Base-by-base conservation (phyloP, 106 monocot species). In the Dioscorea dumetorum region DNA sequence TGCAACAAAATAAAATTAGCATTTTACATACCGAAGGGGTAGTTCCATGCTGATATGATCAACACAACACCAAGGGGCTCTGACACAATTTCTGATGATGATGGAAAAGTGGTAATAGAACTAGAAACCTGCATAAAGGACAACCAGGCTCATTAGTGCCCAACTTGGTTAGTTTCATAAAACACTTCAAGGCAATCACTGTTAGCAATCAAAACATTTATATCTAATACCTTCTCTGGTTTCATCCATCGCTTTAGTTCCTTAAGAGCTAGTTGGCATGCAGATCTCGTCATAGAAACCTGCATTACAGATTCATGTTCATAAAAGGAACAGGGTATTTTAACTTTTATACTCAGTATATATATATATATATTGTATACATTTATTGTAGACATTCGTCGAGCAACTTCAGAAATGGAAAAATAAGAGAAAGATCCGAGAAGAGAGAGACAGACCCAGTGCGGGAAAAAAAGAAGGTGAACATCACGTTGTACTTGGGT, bases 31-130 rank as follows among this genome's bases (percentile, higher is more conserved):
- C 95, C 58, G 48, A 95, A 88, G 33, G 95, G 95, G 57, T 80
- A 95, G 65, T 95, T 95, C 95, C 95, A 95, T 57, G 95, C 88
- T 48, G 95, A 95, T 53, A 95, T 95, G 69, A 95, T 50, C 66
- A 95, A 63, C 76, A 91, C 83, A 67, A 91, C 86, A 52, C 95
- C 95, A 12, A 95, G 73, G 4, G 95, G 95, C 68, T 95, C 95
- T 12, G 91, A 57, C 8, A 91, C 86, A 71, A 95, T 84, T 72
- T 78, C 49, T 33, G 95, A 85, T 11, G 88, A 77, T 31, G 95
- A 95, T 35, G 95, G 95, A 59, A 77, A 95, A n/a, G 88, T 84
- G 13, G 91, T 77, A 12, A 88, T 7, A 14, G 72, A 56, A 63
- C 76, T 57, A 48, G 79, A 64, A 11, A 84, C 91, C 95, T 95